Evolutionary conservation across 1,284 basidiomycete species (phyloP).

Genomic region (Ceratobasidium sp.): DNA sequence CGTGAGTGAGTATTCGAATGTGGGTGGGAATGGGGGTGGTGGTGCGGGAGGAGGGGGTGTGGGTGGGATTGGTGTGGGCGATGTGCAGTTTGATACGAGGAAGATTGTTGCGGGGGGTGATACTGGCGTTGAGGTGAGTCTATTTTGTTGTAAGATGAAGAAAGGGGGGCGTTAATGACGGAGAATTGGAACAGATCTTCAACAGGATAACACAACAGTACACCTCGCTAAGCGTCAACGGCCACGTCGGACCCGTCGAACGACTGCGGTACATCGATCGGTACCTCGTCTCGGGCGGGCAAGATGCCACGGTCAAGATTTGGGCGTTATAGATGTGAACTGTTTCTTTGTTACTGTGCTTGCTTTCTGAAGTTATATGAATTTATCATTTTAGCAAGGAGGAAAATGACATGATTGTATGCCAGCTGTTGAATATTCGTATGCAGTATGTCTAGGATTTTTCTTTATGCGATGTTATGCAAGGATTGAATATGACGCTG

Average conservation of each 20-base stretch:
- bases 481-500: too few species aligned
- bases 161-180: too few species aligned
- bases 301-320: constrained; percentile 90
- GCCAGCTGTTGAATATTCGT: not conserved
- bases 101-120: constrained; percentile 96
- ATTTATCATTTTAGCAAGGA: not conserved
- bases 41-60: not conserved
- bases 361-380: constrained; percentile 25
- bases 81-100: constrained; percentile 92
- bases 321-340: constrained; percentile 82
- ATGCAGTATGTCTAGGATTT: constrained; percentile 16
- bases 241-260: constrained; percentile 92
- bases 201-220: constrained; percentile 95
- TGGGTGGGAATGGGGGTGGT: constrained; percentile 2
- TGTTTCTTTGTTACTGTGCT: not conserved
- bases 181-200: constrained; percentile 77
- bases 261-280: constrained; percentile 95
- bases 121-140: constrained; percentile 86
- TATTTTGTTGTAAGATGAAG: constrained; percentile 26
- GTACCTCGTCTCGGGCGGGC: constrained; percentile 91
- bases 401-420: not conserved
- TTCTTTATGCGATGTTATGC: constrained; percentile 30
- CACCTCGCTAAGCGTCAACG: constrained; percentile 86
- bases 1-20: constrained; percentile 36
- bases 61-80: constrained; percentile 26